These are phyloP conservation scores for Lipomyces yamadae DNA, from an alignment of 805 yeast genomes.

Conservation along the genomic window DNA sequence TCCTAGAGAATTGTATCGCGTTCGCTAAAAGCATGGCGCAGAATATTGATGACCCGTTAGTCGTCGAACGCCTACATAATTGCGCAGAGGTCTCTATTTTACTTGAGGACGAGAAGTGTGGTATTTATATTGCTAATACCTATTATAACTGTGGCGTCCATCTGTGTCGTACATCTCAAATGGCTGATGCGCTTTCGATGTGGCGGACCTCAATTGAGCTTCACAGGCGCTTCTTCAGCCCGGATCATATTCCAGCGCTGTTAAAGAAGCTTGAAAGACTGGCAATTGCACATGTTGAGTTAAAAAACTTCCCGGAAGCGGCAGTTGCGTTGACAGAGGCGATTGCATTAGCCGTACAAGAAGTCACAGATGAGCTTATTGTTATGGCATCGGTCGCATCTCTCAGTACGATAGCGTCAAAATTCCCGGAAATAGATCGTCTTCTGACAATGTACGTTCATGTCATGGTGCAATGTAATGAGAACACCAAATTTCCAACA, in stretches of 20 bases:
- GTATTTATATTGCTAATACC: slow-evolving; percentile 21
- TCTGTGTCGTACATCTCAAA: slow-evolving; percentile 16
- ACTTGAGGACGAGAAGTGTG: slow-evolving; percentile 15
- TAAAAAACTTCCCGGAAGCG: slow-evolving; percentile 12
- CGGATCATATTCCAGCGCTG: neutral
- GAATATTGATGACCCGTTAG: neutral
- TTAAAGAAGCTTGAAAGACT: slow-evolving; percentile 31
- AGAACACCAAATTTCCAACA: neutral
- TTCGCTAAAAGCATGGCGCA: slow-evolving; percentile 12
- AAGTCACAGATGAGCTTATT: neutral
- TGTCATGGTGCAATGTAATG: neutral
- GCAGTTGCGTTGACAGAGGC: slow-evolving; percentile 10
- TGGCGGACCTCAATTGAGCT: slow-evolving; percentile 25
- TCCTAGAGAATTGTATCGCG: slow-evolving; percentile 27
- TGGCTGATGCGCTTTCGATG: slow-evolving; percentile 22
- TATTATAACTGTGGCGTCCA: slow-evolving; percentile 27
- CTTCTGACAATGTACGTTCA: slow-evolving; percentile 12
- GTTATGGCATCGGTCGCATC: slow-evolving; percentile 3
- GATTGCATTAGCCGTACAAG: neutral
- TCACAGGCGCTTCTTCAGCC: slow-evolving; percentile 10
- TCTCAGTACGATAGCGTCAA: slow-evolving; percentile 1
- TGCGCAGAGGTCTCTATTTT: slow-evolving; percentile 13
- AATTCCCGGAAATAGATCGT: slow-evolving; percentile 15
- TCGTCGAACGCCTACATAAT: slow-evolving; percentile 8
- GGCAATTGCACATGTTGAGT: slow-evolving; percentile 25